A percentile compares a stretch with the other conserved stretches of the same genome.
Conservation (phyloP, 306 rosid species). For the Vigna nakashimae region DNA sequence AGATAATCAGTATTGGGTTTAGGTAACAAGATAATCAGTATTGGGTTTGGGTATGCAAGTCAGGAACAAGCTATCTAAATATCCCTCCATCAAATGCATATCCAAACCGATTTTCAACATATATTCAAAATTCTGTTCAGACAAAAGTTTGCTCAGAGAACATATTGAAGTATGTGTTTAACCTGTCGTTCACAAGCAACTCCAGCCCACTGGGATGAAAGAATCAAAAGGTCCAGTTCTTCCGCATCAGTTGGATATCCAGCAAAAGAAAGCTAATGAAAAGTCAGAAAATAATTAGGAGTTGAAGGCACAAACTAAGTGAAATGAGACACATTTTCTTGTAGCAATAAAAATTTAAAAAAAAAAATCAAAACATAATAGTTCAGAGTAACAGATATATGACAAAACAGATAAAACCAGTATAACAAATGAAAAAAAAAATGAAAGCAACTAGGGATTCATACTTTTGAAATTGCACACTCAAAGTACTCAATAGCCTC, state of each 20-base stretch:
- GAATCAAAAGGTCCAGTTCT: conserved; percentile 75
- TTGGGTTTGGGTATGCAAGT: conserved; percentile 3
- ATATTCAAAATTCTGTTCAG: conserved; percentile 8
- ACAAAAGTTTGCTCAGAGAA: conserved; percentile 11
- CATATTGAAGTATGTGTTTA: conserved; percentile 41
- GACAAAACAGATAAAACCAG: conserved; percentile 18
- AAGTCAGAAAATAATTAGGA: conserved; percentile 37
- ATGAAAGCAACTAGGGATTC: conserved; percentile 4
- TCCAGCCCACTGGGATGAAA: conserved; percentile 95
- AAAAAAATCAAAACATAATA: conserved; percentile 3
- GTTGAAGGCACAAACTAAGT: conserved; percentile 32
- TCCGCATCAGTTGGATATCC: conserved; percentile 65
- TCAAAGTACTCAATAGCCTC: conserved; percentile 74
- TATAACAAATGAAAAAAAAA: conserved; percentile 30
- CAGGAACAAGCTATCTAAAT: neutral
- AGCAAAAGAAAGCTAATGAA: conserved; percentile 66
- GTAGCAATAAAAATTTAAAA: conserved; percentile 18
- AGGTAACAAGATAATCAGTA: conserved; percentile 3
- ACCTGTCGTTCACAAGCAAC: conserved; percentile 80
- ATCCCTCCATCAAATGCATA: conserved; percentile 18
- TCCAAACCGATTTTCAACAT: neutral
- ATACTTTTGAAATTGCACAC: conserved; percentile 80
- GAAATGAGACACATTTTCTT: conserved; percentile 20
- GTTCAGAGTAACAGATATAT: conserved; percentile 20
- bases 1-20: neutral